These are phyloP conservation scores for Magnolia kwangsiensis DNA, from an alignment of 164 flowering plant species.

Conservation along the genomic window DNA sequence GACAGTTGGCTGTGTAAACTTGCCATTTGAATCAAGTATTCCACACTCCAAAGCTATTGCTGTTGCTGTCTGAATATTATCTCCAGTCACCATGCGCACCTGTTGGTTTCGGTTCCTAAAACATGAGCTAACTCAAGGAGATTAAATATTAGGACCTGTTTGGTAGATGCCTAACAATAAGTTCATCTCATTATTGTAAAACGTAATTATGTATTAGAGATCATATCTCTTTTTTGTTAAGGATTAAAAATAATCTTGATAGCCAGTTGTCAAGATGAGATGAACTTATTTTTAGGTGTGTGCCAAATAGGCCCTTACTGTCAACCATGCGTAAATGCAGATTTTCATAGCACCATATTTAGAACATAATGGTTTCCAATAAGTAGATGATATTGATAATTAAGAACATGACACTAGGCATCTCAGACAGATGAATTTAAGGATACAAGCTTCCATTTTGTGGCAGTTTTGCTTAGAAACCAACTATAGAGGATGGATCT, in stretches of 20 bases:
- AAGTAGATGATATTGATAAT: neutral
- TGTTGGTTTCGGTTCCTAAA: conserved; percentile 17
- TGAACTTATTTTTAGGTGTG: no score
- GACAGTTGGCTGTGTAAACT: conserved; percentile 57
- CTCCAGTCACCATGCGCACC: conserved; percentile 99
- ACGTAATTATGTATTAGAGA: no score
- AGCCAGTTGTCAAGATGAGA: no score
- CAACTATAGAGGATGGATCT: no score
- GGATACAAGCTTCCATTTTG: no score
- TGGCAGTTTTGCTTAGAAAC: no score
- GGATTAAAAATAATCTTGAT: no score
- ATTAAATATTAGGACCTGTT: no score
- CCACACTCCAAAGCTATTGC: conserved; percentile 98
- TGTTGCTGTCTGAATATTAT: conserved; percentile 84
- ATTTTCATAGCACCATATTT: neutral
- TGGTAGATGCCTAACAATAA: no score
- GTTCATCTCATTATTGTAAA: no score
- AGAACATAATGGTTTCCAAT: neutral
- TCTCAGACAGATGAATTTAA: neutral
- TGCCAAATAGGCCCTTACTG: neutral
- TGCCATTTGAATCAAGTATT: conserved; percentile 53
- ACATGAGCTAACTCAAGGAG: neutral
- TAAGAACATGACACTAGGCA: neutral
- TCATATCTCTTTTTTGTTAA: no score
- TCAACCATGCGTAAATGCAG: neutral